These are phyloP conservation scores for Calonectria montana DNA, from an alignment of 2,329 filamentous ascomycete genomes.

Conservation along the genomic window DNA sequence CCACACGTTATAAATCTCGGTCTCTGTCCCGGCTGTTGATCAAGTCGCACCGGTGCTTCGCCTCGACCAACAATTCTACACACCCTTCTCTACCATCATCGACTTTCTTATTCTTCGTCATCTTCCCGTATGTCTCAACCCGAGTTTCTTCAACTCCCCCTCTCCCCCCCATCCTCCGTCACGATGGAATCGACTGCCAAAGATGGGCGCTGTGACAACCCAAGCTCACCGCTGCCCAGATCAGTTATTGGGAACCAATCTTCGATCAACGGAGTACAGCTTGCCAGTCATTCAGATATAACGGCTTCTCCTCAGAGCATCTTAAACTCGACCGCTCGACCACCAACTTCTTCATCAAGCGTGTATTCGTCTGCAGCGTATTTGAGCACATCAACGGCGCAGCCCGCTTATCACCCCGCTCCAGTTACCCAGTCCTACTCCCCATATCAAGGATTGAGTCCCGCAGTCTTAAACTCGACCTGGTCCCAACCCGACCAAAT, in stretches of 20 bases:
- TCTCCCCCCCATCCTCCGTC: slow-evolving; percentile 43
- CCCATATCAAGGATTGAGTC: slow-evolving; percentile 37
- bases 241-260: slow-evolving; percentile 37
- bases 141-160: slow-evolving; percentile 42
- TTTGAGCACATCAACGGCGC: slow-evolving; percentile 36
- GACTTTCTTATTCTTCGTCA: slow-evolving; percentile 31
- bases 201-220: slow-evolving; percentile 42
- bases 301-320: slow-evolving; percentile 38
- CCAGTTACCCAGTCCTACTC: slow-evolving; percentile 40
- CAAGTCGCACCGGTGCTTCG: slow-evolving; percentile 30
- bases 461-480: slow-evolving; percentile 34
- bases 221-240: slow-evolving; percentile 43
- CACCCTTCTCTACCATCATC: slow-evolving; percentile 32
- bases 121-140: slow-evolving; percentile 45
- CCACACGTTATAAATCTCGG: slow-evolving; percentile 37
- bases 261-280: slow-evolving; percentile 34
- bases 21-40: slow-evolving; percentile 26
- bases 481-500: slow-evolving; percentile 38
- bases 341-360: slow-evolving; percentile 36
- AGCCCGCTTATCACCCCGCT: slow-evolving; percentile 41
- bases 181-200: slow-evolving; percentile 43
- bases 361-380: slow-evolving; percentile 38
- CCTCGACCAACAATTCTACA: slow-evolving; percentile 29
- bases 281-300: slow-evolving; percentile 36
- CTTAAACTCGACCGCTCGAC: slow-evolving; percentile 32